Percentiles rank a stretch among this genome's conserved stretches.
Evolutionary conservation across 108 stramenopile genomes (phyloP).

Genomic region (Discostella pseudostelligera): DNA sequence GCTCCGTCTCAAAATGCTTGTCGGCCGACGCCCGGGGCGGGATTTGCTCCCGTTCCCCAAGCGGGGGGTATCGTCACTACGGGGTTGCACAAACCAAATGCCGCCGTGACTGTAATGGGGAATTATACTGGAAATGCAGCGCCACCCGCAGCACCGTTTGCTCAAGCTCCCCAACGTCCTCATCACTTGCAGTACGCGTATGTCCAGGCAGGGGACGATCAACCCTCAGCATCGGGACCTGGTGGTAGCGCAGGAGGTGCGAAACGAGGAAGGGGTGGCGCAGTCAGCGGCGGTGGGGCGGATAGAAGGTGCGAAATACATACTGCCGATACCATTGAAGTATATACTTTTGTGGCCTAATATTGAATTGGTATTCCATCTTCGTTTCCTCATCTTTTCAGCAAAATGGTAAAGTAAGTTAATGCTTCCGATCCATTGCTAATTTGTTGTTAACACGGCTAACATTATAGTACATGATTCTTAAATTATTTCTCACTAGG

Average conservation of each 20-base stretch:
- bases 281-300: constrained; percentile 14
- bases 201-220: constrained; percentile 37
- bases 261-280: constrained; percentile 29
- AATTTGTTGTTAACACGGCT: background rate
- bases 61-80: constrained; percentile 81
- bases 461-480: background rate
- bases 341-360: background rate
- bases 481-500: constrained; percentile 29
- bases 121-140: constrained; percentile 26
- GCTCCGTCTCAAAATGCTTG: constrained; percentile 38
- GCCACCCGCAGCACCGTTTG: constrained; percentile 55
- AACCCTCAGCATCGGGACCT: constrained; percentile 7
- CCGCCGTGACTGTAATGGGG: constrained; percentile 67
- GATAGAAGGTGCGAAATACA: constrained; percentile 63
- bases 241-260: constrained; percentile 31
- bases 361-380: constrained; percentile 1
- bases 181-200: constrained; percentile 84
- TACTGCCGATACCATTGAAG: background rate
- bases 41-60: constrained; percentile 56
- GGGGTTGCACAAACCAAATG: constrained; percentile 53
- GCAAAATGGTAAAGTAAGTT: constrained; percentile 51
- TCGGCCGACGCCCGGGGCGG: constrained; percentile 16
- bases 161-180: constrained; percentile 70
- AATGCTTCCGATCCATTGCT: background rate
- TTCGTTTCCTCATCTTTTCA: constrained; percentile 13